These are phyloP conservation scores for Rhodotorula taiwanensis DNA, from an alignment of 768 basidiomycete species.

Conservation along the genomic window DNA sequence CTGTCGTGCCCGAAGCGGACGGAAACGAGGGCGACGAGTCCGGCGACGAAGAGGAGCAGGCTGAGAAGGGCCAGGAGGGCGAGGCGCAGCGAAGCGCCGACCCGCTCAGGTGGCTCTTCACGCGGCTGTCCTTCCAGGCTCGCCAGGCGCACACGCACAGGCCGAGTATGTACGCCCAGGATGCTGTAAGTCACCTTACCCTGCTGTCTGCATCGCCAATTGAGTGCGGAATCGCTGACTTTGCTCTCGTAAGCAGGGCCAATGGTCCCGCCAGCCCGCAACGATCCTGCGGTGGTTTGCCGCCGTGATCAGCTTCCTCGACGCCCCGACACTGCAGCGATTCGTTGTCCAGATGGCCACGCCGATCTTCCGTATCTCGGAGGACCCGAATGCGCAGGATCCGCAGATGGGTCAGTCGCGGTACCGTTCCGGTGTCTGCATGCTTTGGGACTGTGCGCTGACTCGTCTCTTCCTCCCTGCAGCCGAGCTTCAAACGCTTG, in stretches of 20 bases:
- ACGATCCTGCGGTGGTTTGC: constrained; percentile 88
- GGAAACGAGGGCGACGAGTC: not conserved
- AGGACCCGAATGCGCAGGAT: constrained; percentile 78
- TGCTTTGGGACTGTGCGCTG: not conserved
- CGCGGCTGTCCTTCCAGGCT: constrained; percentile 70
- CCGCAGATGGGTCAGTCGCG: constrained; percentile 61
- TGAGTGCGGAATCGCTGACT: not conserved
- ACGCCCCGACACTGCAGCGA: constrained; percentile 53
- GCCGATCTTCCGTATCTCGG: constrained; percentile 76
- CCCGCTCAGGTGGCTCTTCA: constrained; percentile 86
- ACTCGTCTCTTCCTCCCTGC: not conserved
- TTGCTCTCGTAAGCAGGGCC: constrained; percentile 50
- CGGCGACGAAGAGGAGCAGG: constrained; percentile 40
- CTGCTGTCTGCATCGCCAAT: not conserved
- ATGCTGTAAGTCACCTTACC: constrained; percentile 24
- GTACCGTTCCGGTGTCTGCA: not conserved
- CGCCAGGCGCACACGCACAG: constrained; percentile 38
- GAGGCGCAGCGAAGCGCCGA: constrained; percentile 44
- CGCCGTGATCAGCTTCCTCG: constrained; percentile 73
- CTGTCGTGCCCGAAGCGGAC: too few relatives aligned
- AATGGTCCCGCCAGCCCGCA: constrained; percentile 75
- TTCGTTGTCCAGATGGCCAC: constrained; percentile 78
- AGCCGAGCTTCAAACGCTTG: constrained; percentile 78
- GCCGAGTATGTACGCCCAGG: constrained; percentile 34
- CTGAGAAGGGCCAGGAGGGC: constrained; percentile 41